phyloP scores from a whole-genome alignment of 495 filamentous ascomycete species.

The Aspergillus leporis region DNA sequence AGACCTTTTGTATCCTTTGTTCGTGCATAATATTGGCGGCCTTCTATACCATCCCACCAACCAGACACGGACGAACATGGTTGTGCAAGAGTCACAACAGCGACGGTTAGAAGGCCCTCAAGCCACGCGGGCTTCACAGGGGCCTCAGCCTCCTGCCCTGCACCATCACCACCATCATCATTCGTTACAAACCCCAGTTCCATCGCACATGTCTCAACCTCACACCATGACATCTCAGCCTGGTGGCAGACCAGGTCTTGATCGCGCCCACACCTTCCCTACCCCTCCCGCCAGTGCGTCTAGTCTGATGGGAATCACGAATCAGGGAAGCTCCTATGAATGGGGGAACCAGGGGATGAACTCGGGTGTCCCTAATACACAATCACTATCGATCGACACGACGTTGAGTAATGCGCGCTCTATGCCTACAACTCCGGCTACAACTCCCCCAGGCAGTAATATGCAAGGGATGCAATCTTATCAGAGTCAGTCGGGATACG shows the following conservation, averaged over 20 bases:
- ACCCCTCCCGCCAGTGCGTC: slow-evolving; percentile 93
- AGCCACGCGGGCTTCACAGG: slow-evolving; percentile 45
- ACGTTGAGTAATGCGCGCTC: slow-evolving; percentile 78
- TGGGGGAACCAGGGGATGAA: slow-evolving; percentile 70
- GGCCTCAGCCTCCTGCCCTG: slow-evolving; percentile 70
- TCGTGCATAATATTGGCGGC: slow-evolving; percentile 95
- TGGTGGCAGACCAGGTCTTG: slow-evolving; percentile 69
- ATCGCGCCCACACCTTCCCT: slow-evolving; percentile 86
- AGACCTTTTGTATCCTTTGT: slow-evolving; percentile 89
- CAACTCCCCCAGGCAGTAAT: slow-evolving; percentile 80
- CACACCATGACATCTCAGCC: slow-evolving; percentile 75
- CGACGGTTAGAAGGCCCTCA: slow-evolving; percentile 56
- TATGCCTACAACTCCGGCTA: slow-evolving; percentile 91
- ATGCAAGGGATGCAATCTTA: slow-evolving; percentile 79
- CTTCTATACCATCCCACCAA: slow-evolving; percentile 94
- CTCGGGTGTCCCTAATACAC: slow-evolving; percentile 61
- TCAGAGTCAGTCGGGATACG: slow-evolving; percentile 70
- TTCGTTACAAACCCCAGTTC: slow-evolving; percentile 69
- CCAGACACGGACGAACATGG: slow-evolving; percentile 73
- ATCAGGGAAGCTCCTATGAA: slow-evolving; percentile 71
- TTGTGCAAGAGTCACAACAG: slow-evolving; percentile 83
- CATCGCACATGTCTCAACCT: slow-evolving; percentile 65
- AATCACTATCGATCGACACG: slow-evolving; percentile 84
- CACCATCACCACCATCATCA: slow-evolving; percentile 71
- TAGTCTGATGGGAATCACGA: slow-evolving; percentile 80